These are phyloP conservation scores for Schizopora paradoxa DNA, from an alignment of 1,284 basidiomycete genomes.

Conservation along the genomic window DNA sequence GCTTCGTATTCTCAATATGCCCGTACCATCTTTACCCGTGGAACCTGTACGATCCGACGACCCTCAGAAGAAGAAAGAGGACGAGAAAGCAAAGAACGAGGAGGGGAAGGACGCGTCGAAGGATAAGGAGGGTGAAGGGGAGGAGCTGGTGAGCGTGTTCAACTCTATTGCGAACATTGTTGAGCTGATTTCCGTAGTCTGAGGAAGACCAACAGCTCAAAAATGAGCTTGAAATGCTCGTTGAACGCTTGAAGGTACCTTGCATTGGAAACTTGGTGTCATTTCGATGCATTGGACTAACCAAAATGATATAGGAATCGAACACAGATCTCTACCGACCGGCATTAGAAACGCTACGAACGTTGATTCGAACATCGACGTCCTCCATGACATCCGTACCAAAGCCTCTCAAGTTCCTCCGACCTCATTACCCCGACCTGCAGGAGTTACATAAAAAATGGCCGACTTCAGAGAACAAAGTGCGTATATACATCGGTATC, in stretches of 20 bases:
- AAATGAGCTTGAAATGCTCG: constrained; percentile 95
- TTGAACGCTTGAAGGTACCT: constrained; percentile 85
- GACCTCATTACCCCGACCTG: constrained; percentile 90
- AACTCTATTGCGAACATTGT: not conserved
- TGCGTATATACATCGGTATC: constrained; percentile 26
- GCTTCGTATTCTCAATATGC: constrained; percentile 3
- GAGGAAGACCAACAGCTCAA: constrained; percentile 96
- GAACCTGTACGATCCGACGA: constrained; percentile 60
- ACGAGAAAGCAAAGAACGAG: constrained; percentile 29
- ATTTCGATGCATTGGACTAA: constrained; percentile 7
- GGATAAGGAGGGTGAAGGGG: constrained; percentile 51
- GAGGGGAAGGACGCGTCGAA: constrained; percentile 47
- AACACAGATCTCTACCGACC: constrained; percentile 83
- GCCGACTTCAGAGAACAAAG: constrained; percentile 77
- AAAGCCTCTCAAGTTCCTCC: constrained; percentile 97
- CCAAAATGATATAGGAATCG: constrained; percentile 84
- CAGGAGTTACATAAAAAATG: constrained; percentile 80
- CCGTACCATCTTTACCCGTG: constrained; percentile 13
- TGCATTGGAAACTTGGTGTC: not conserved
- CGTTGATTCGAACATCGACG: constrained; percentile 93
- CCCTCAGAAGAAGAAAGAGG: constrained; percentile 63
- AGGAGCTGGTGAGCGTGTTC: constrained; percentile 69
- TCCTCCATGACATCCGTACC: constrained; percentile 99
- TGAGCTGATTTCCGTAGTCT: constrained; percentile 45
- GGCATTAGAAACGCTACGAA: constrained; percentile 91